phyloP scores from a whole-genome alignment of 116 monocot species.

The Papilionanthe hybrid region DNA sequence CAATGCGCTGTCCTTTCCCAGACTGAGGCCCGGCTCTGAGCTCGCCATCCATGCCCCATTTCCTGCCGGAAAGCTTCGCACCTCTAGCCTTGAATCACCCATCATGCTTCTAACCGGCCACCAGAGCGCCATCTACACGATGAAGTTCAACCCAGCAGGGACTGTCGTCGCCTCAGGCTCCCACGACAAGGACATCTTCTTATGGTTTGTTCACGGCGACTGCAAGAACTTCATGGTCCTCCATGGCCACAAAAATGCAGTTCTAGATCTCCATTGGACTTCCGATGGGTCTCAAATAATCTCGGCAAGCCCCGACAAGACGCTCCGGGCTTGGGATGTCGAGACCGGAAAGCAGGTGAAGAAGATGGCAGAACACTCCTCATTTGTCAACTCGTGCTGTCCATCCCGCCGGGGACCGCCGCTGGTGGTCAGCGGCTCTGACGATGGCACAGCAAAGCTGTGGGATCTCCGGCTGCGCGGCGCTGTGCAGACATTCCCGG shows the following conservation, averaged over 20 bases:
- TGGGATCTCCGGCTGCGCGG: constrained; percentile 91
- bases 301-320: constrained; percentile 87
- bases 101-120: constrained; percentile 95
- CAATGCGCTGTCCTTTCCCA: constrained; percentile 33
- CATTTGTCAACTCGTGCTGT: constrained; percentile 82
- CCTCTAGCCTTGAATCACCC: constrained; percentile 87
- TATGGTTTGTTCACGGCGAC: constrained; percentile 85
- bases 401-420: constrained; percentile 73
- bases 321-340: constrained; percentile 84
- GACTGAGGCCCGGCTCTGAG: constrained; percentile 44
- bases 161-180: constrained; percentile 87
- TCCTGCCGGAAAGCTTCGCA: constrained; percentile 52
- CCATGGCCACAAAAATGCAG: constrained; percentile 87
- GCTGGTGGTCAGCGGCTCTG: constrained; percentile 83
- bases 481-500: constrained; percentile 77
- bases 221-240: constrained; percentile 93
- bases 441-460: constrained; percentile 89
- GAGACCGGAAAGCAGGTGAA: constrained; percentile 91
- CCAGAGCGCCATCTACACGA: constrained; percentile 76
- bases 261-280: constrained; percentile 86
- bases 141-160: constrained; percentile 91
- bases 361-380: constrained; percentile 94
- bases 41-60: constrained; percentile 30
- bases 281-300: constrained; percentile 74
- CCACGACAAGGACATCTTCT: constrained; percentile 81